These are phyloP conservation scores for Xylaria sp. DNA, from an alignment of 2,329 filamentous ascomycete genomes.

Conservation along the genomic window DNA sequence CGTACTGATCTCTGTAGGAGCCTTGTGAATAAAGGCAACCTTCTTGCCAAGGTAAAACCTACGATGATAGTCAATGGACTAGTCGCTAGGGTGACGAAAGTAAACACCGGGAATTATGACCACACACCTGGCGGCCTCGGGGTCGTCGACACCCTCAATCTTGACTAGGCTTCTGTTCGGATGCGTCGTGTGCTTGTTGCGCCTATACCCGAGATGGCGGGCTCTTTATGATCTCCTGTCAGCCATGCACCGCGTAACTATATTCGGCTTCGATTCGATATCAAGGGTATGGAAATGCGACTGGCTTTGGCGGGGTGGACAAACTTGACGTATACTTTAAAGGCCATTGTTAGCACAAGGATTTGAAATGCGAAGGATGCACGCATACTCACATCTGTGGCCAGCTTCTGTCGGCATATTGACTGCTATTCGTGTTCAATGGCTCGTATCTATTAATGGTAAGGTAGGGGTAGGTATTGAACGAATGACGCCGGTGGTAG, in stretches of 20 bases:
- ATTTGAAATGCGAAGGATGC: neutral
- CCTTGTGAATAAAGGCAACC: slow-evolving; percentile 28
- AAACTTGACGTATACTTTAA: slow-evolving; percentile 28
- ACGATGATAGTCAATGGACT: slow-evolving; percentile 5
- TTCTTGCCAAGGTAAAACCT: slow-evolving; percentile 30
- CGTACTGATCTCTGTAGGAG: slow-evolving; percentile 24
- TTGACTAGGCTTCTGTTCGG: slow-evolving; percentile 27
- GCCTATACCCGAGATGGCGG: slow-evolving; percentile 28
- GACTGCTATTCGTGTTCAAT: neutral
- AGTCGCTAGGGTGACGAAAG: neutral
- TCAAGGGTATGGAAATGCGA: neutral
- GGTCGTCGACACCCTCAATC: slow-evolving; percentile 26
- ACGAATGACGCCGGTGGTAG: neutral
- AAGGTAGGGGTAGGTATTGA: neutral
- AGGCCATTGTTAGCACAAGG: slow-evolving; percentile 1
- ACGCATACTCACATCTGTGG: slow-evolving; percentile 22
- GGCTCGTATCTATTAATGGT: neutral
- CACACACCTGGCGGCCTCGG: slow-evolving; percentile 27
- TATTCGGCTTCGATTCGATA: neutral
- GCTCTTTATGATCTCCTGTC: slow-evolving; percentile 18
- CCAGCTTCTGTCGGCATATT: slow-evolving; percentile 28
- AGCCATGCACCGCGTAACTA: slow-evolving; percentile 3
- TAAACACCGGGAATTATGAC: neutral
- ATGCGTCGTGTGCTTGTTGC: slow-evolving; percentile 24
- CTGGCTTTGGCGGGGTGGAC: slow-evolving; percentile 11